Base-by-base conservation (phyloP, 2,329 filamentous ascomycete genomes). In the Teratosphaeria pseudoeucalypti region DNA sequence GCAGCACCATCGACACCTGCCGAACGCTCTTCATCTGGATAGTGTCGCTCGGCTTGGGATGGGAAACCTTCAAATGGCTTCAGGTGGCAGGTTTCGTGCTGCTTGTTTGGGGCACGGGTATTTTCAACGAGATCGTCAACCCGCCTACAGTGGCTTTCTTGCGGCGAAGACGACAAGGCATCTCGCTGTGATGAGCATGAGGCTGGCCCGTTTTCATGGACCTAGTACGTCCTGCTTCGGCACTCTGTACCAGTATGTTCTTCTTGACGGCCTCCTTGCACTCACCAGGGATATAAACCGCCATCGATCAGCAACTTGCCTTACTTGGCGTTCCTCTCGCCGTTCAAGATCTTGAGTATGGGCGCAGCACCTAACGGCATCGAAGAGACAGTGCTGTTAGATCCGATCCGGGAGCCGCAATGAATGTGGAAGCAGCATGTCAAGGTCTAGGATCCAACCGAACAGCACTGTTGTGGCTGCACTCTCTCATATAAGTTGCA, bases 1-100 rank as follows among this genome's bases (percentile, higher is more conserved):
- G 94, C 62, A 95, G 90, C 34, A 97, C 92, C 34, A 97, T 99
- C 68, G 94, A 99, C 74, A 99, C 94, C 0, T 97, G 92, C 79
- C 86, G 92, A 49, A 99, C 94, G 0, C 83, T 99, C 1, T 97
- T 99, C 77, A 97, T 99, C 75, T 99, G 94, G 94, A 82, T 99
- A 32, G 89, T 96, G 14, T 95, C 90, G 19, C 83, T 99, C 4
- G 90, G 88, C 3, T 82, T 99, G 2, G 92, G 92, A 62, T 99
- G 94, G 94, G 94, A 99, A 77, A 86, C 85, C 0, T 97, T 99
- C 83, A 97, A 97, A 77, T 95, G 90, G 88, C 82, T 99, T 6
- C 94, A 99, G 76, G 90, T 99, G 14, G 73, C 84, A 2, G 94
- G 94, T 1, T 99, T 99, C 67, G 88, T 78, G 1, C 77, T 96